These are phyloP conservation scores for Crataegus laevigata DNA, from an alignment of 306 rosid species.

Conservation along the genomic window DNA sequence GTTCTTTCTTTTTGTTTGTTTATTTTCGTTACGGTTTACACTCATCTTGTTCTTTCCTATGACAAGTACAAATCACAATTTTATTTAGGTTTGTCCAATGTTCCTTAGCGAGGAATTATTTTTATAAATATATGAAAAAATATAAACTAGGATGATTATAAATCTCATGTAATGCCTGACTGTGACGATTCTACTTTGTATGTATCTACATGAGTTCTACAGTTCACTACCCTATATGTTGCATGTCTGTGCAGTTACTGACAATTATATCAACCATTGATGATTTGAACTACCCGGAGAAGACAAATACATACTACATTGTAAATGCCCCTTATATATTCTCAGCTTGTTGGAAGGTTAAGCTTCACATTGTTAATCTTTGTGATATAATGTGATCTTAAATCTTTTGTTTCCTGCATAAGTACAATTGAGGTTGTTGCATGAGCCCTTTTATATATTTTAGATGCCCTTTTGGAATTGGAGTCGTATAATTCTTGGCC, in stretches of 20 bases:
- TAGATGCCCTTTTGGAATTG: background rate
- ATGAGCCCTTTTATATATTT: background rate
- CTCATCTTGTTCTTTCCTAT: background rate
- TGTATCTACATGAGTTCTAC: background rate
- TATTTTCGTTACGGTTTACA: background rate
- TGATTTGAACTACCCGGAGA: conserved; percentile 97
- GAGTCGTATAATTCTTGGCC: conserved; percentile 2
- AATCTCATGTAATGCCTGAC: background rate
- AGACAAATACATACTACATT: conserved; percentile 75
- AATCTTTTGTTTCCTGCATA: background rate
- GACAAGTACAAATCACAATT: background rate
- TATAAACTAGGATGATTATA: background rate
- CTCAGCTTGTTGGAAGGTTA: conserved; percentile 97
- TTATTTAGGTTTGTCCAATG: background rate
- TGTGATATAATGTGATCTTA: background rate
- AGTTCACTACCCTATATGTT: conserved; percentile 11
- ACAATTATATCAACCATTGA: conserved; percentile 78
- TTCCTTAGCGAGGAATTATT: background rate
- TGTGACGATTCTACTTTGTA: background rate
- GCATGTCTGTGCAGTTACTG: conserved; percentile 52
- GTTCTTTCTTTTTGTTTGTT: background rate
- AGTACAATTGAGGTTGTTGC: background rate
- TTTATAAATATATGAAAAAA: background rate
- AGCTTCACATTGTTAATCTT: conserved; percentile 15
- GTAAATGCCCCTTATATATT: conserved; percentile 83